These are phyloP conservation scores for Zelonia costaricensis DNA, from an alignment of 208 protist genomes.

Conservation along the genomic window DNA sequence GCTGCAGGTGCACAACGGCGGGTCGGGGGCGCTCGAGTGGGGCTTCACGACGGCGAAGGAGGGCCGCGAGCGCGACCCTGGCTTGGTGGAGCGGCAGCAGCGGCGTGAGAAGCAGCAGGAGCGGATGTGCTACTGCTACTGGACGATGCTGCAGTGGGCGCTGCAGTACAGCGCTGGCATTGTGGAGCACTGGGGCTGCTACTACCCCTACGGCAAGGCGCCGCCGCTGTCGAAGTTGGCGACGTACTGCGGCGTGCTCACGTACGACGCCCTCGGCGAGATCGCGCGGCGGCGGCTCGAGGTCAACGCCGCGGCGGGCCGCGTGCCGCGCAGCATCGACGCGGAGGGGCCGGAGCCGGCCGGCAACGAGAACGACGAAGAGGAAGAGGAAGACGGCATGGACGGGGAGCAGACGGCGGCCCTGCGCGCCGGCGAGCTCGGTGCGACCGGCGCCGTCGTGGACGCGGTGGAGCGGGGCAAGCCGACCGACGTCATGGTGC, in stretches of 20 bases:
- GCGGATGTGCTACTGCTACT: conserved; percentile 85
- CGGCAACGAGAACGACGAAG: conserved; percentile 9
- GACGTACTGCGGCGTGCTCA: conserved; percentile 82
- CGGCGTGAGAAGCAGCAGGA: conserved; percentile 49
- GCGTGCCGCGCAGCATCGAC: conserved; percentile 1
- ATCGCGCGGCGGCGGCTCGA: conserved; percentile 42
- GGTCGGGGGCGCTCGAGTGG: conserved; percentile 25
- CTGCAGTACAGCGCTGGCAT: conserved; percentile 85
- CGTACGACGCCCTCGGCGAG: conserved; percentile 65
- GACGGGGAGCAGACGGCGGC: conserved; percentile 10
- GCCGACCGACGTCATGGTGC: conserved; percentile 79
- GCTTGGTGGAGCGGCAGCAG: conserved; percentile 40
- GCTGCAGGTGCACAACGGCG: conserved; percentile 48
- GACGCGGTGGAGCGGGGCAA: conserved; percentile 29
- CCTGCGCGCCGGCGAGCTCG: neutral
- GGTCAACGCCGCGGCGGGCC: conserved; percentile 3
- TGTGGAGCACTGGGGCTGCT: conserved; percentile 87
- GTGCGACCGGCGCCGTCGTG: conserved; percentile 1
- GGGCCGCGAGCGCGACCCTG: conserved; percentile 20
- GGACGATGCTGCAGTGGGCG: conserved; percentile 92
- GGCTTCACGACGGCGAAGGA: conserved; percentile 20
- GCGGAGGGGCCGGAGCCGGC: neutral
- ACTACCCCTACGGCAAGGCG: conserved; percentile 81
- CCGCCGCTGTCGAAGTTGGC: conserved; percentile 65
- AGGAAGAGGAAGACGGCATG: conserved; percentile 36